Conservation (phyloP, 805 yeast genomes). For the Myxozyma sirexii region DNA sequence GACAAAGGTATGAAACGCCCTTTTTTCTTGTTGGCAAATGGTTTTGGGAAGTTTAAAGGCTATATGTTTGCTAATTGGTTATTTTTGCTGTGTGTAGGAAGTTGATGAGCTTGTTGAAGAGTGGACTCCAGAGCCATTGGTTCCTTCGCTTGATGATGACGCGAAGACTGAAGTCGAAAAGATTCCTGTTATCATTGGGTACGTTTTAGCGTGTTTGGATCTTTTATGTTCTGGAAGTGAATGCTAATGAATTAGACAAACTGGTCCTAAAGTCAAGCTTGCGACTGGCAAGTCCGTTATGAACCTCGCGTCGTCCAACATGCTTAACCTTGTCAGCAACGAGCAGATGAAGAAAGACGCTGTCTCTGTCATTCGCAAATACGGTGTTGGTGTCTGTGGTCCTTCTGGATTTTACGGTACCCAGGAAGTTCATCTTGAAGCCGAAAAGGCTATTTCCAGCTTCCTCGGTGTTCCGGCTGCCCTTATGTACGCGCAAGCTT, state of each 20-base stretch:
- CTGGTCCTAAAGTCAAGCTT: conserved; percentile 31
- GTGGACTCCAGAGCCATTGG: conserved; percentile 90
- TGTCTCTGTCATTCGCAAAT: conserved; percentile 55
- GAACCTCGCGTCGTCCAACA: conserved; percentile 57
- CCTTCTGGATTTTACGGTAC: conserved; percentile 98
- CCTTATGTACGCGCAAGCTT: conserved; percentile 91
- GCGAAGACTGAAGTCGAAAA: conserved; percentile 66
- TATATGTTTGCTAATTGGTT: background rate
- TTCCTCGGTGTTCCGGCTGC: conserved; percentile 78
- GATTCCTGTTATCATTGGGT: conserved; percentile 64
- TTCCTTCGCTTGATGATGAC: conserved; percentile 50
- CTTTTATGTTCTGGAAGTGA: background rate
- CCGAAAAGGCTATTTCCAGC: conserved; percentile 72
- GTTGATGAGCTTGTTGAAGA: conserved; percentile 82
- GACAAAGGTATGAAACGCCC: conserved; percentile 34
- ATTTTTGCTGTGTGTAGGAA: conserved; percentile 48
- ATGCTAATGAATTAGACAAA: conserved; percentile 2
- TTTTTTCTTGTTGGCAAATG: background rate
- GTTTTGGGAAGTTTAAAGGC: too few species aligned
- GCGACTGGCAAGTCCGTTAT: conserved; percentile 30
- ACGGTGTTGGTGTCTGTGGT: conserved; percentile 98
- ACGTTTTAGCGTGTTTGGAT: background rate
- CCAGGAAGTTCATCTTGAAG: conserved; percentile 73
- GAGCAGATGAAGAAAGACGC: conserved; percentile 56
- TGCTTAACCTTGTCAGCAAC: conserved; percentile 61